phyloP scores from a whole-genome alignment of 352 stramenopile species.

The Pythium oligandrum region DNA sequence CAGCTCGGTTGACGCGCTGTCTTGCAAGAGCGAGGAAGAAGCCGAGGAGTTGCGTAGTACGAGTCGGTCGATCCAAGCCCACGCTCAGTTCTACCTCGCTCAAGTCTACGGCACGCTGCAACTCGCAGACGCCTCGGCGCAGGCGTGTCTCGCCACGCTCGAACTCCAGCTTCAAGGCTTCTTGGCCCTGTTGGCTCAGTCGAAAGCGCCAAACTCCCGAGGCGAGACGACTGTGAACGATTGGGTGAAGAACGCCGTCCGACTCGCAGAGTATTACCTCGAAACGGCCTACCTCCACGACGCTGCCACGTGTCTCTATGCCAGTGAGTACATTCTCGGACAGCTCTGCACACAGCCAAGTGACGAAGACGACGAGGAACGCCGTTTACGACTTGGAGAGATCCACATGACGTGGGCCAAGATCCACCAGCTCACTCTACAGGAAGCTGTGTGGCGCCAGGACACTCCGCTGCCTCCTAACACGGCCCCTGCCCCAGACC shows the following conservation, averaged over 20 bases:
- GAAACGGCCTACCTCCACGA: constrained; percentile 37
- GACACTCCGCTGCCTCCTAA: background rate
- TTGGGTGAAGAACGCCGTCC: constrained; percentile 52
- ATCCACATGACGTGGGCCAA: constrained; percentile 45
- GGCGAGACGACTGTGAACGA: constrained; percentile 16
- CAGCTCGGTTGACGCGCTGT: background rate
- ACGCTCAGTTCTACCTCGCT: constrained; percentile 68
- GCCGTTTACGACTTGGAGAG: constrained; percentile 27
- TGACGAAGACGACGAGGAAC: constrained; percentile 17
- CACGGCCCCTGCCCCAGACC: background rate
- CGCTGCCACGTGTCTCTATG: constrained; percentile 39
- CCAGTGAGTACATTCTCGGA: constrained; percentile 39
- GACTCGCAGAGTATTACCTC: constrained; percentile 60
- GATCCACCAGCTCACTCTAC: constrained; percentile 44
- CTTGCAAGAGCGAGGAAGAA: background rate
- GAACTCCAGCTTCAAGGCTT: constrained; percentile 42
- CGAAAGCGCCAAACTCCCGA: too few species aligned
- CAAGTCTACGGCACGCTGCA: constrained; percentile 59
- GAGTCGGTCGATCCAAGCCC: constrained; percentile 21
- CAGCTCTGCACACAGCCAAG: constrained; percentile 1
- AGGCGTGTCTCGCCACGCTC: constrained; percentile 59
- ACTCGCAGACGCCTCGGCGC: constrained; percentile 41
- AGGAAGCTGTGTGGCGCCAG: constrained; percentile 21
- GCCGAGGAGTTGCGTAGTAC: constrained; percentile 6
- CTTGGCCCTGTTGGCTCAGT: background rate